Conservation (phyloP, 2,329 filamentous ascomycete genomes). For the Epichloe sp. region DNA sequence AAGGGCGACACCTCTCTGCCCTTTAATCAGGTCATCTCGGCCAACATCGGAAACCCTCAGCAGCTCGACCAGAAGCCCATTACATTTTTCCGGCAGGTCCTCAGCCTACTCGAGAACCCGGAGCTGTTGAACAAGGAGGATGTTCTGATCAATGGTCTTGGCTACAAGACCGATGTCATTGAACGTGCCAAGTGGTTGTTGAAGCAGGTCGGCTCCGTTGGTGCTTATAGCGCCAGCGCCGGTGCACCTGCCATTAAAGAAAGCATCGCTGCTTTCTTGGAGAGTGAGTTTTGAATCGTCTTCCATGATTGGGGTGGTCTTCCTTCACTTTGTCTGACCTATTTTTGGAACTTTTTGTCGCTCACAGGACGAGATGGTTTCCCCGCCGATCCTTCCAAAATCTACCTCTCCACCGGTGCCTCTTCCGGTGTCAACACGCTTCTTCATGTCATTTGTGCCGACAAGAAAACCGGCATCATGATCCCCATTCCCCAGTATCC, state of each 20-base stretch:
- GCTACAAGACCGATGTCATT: conserved; percentile 83
- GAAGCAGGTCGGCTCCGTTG: conserved; percentile 76
- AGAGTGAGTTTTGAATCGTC: conserved; percentile 41
- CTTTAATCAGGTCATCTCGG: conserved; percentile 83
- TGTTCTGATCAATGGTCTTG: conserved; percentile 59
- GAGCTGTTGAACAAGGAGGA: conserved; percentile 69
- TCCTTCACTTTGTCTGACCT: neutral
- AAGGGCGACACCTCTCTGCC: conserved; percentile 51
- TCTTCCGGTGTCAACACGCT: conserved; percentile 92
- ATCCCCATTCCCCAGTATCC: conserved; percentile 97
- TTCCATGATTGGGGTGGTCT: too few relatives aligned
- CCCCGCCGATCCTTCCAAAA: conserved; percentile 62
- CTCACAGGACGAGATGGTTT: conserved; percentile 68
- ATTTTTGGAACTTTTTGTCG: neutral
- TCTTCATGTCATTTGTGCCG: conserved; percentile 74
- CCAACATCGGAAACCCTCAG: conserved; percentile 98
- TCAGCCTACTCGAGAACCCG: conserved; percentile 87
- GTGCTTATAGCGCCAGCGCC: conserved; percentile 90
- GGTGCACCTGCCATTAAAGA: conserved; percentile 77
- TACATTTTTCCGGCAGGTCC: conserved; percentile 96
- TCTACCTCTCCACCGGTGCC: conserved; percentile 86
- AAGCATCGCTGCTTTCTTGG: conserved; percentile 85
- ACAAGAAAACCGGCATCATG: conserved; percentile 66
- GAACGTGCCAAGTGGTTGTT: conserved; percentile 71
- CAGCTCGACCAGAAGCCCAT: conserved; percentile 98